These are phyloP conservation scores for Thraustochytrium striatum DNA, from an alignment of 352 stramenopile species.

Conservation along the genomic window DNA sequence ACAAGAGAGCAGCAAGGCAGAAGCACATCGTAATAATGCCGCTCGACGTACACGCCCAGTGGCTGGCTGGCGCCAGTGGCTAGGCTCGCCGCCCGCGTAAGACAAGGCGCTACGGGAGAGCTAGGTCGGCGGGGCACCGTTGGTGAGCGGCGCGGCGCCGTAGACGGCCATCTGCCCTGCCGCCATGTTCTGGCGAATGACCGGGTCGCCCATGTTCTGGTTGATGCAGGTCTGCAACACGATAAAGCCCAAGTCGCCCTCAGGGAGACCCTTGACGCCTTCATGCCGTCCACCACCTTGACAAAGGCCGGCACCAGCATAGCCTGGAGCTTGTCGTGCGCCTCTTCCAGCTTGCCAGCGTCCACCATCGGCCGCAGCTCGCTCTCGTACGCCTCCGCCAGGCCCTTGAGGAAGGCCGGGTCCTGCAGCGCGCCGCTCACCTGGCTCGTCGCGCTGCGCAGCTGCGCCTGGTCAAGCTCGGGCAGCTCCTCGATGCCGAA, in stretches of 20 bases:
- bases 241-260: slow-evolving; percentile 30
- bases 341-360: background rate
- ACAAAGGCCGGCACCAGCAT: slow-evolving; percentile 27
- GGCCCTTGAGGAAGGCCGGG: slow-evolving; percentile 2
- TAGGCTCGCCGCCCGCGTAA: no score
- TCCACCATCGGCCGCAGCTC: slow-evolving; percentile 20
- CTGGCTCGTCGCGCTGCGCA: slow-evolving; percentile 13
- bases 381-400: slow-evolving; percentile 3
- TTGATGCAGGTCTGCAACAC: slow-evolving; percentile 44
- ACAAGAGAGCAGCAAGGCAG: no score
- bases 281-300: slow-evolving; percentile 23
- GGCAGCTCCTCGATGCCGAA: slow-evolving; percentile 40
- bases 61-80: no score
- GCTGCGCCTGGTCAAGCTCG: slow-evolving; percentile 26
- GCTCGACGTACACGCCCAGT: no score
- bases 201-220: slow-evolving; percentile 46
- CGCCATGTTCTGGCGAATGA: slow-evolving; percentile 31
- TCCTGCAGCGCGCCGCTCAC: slow-evolving; percentile 45
- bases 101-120: no score
- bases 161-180: no score
- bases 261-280: background rate
- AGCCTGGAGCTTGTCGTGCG: slow-evolving; percentile 49
- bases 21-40: no score
- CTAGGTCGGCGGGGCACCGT: no score
- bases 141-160: no score